phyloP scores from a whole-genome alignment of 2,329 filamentous ascomycete species.

The Arthrobotrys megalospora region DNA sequence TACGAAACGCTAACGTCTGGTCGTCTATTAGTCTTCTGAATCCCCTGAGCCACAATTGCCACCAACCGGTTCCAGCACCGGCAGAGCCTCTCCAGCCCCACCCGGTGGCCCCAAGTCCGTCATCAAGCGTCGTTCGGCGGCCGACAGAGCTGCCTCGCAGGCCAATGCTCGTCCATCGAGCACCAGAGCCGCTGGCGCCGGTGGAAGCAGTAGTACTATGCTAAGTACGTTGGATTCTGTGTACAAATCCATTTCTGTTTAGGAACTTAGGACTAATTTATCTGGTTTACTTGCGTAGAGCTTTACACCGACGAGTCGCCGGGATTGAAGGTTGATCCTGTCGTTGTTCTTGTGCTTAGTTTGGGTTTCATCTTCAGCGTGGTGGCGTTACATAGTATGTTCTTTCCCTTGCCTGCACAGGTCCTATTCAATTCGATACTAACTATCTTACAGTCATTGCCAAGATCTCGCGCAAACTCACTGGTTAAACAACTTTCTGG shows the following conservation, averaged over 20 bases:
- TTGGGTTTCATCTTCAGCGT: slow-evolving; percentile 99
- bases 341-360: slow-evolving; percentile 95
- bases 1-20: not conserved
- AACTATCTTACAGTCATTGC: slow-evolving; percentile 80
- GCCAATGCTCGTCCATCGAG: slow-evolving; percentile 93
- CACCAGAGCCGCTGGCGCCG: slow-evolving; percentile 92
- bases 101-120: slow-evolving; percentile 95
- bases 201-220: slow-evolving; percentile 98
- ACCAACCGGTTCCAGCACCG: slow-evolving; percentile 77
- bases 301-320: slow-evolving; percentile 99
- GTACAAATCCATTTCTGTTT: slow-evolving; percentile 28
- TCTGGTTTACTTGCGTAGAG: slow-evolving; percentile 69
- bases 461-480: slow-evolving; percentile 91
- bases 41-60: slow-evolving; percentile 72
- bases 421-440: slow-evolving; percentile 1
- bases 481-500: slow-evolving; percentile 59
- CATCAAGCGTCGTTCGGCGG: slow-evolving; percentile 93
- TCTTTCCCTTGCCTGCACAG: slow-evolving; percentile 1
- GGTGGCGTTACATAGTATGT: slow-evolving; percentile 94
- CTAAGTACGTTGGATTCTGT: slow-evolving; percentile 79
- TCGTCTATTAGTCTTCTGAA: slow-evolving; percentile 69
- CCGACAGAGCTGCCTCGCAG: slow-evolving; percentile 96
- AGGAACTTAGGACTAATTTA: not conserved
- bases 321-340: slow-evolving; percentile 96
- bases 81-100: slow-evolving; percentile 87